Percentiles rank a stretch among this genome's conserved stretches.
phyloP scores from a whole-genome alignment of 371 early-diverging fungal genomes.

The Mucor indicus region DNA sequence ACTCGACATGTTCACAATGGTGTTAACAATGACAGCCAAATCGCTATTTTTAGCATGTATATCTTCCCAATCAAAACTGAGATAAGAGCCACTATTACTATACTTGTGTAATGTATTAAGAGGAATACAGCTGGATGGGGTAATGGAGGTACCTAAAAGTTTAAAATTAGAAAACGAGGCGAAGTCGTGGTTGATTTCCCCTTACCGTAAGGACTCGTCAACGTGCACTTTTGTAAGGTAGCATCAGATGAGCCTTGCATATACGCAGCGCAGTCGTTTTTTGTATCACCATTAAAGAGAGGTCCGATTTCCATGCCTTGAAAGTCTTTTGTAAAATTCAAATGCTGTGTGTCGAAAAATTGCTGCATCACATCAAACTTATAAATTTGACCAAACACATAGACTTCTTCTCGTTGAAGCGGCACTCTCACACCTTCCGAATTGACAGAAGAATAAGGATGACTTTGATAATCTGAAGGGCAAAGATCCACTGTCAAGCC shows the following conservation, averaged over 20 bases:
- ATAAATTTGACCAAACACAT: constrained; percentile 48
- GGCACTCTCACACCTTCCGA: constrained; percentile 23
- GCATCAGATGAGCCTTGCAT: constrained; percentile 14
- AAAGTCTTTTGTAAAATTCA: constrained; percentile 43
- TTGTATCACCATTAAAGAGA: constrained; percentile 47
- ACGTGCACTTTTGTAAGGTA: constrained; percentile 26
- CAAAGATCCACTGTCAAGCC: constrained; percentile 56
- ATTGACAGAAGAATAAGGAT: constrained; percentile 24
- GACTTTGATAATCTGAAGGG: constrained; percentile 20
- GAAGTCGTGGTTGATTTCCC: no score
- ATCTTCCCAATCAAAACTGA: constrained; percentile 22
- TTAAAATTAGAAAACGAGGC: no score
- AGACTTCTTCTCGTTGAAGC: constrained; percentile 23
- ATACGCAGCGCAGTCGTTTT: constrained; percentile 34
- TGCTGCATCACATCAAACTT: constrained; percentile 27
- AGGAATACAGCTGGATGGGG: constrained; percentile 6
- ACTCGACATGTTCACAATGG: constrained; percentile 1
- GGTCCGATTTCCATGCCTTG: constrained; percentile 41
- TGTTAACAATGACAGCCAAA: constrained; percentile 8
- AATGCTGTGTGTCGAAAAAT: constrained; percentile 28
- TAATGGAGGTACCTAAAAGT: constrained; percentile 3
- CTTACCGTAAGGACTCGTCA: constrained; percentile 33
- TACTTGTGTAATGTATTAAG: constrained; percentile 1
- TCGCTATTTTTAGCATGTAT: constrained; percentile 3
- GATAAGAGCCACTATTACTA: background rate